Evolutionary conservation across 306 rosid genomes (phyloP), one percentile per base, ranked within the genome.

Genomic region (Sesbania bispinosa): DNA sequence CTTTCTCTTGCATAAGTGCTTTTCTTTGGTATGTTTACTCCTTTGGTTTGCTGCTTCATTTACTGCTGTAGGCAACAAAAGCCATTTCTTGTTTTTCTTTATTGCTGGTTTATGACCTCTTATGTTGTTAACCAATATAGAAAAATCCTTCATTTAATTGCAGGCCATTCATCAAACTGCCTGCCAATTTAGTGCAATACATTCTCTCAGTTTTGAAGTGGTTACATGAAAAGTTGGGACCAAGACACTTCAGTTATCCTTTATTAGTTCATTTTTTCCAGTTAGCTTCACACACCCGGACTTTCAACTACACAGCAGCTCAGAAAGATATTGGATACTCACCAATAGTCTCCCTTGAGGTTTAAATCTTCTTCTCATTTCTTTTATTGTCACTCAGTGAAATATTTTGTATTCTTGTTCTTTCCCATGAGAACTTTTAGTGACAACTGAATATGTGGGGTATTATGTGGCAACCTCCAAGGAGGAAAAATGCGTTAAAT

Each of bases 91-190:
- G 35, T 4, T 55, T 61, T 61, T 66, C 42, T 80, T 61, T 62
- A 33, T 74, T 79, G 59, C 43, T 81, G 50, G 23, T 67, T 43
- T 53, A 19, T 16, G 11, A 13, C 41, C 65, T 53, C 50, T 58
- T 52, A 14, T 75, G 53, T 57, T 69, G 33, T 60, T 82, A 32
- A 72, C 69, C 70, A 64, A 50, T 59, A 66, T 36, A 69, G 61
- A 50, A 21, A 78, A 52, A 41, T 26, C 42, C 72, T 82, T 60
- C 46, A 38, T 71, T 69, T 69, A 63, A 73, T 74, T 83, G 80
- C 87, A 93, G 98, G 82, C 96, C 96, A 55, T 71, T 73, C 57
- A 64, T 86, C 69, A 93, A 86, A 82, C 82, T 93, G 71, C 98
- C 98, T 26, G 81, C 54, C 67, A 82, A 51, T 75, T 75, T 93